A percentile compares a stretch with the other conserved stretches of the same genome.
These are phyloP conservation scores for Anthracocystis setariae DNA, from an alignment of 1,284 basidiomycete genomes.

Conservation along the genomic window DNA sequence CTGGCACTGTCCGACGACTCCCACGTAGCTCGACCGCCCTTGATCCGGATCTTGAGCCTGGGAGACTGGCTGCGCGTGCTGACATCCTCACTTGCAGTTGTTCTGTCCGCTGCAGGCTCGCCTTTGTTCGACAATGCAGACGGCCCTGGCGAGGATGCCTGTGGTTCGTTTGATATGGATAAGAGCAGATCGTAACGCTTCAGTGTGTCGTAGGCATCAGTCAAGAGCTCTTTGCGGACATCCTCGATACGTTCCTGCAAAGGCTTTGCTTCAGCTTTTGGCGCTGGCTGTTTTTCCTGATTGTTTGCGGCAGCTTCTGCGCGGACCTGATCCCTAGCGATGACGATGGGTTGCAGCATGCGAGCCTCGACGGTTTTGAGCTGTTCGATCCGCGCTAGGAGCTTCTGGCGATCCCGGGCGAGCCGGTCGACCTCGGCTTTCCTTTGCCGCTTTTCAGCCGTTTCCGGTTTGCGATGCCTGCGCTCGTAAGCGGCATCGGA, in stretches of 20 bases:
- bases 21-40: slow-evolving; percentile 25
- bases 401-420: slow-evolving; percentile 87
- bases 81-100: slow-evolving; percentile 3
- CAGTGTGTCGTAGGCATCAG: slow-evolving; percentile 50
- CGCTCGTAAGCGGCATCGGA: slow-evolving; percentile 85
- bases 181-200: slow-evolving; percentile 54
- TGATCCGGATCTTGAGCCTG: slow-evolving; percentile 43
- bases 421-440: slow-evolving; percentile 88
- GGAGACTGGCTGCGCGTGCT: slow-evolving; percentile 29
- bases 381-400: slow-evolving; percentile 86
- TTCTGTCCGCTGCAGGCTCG: slow-evolving; percentile 1
- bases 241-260: slow-evolving; percentile 41
- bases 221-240: slow-evolving; percentile 48
- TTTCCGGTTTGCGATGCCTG: slow-evolving; percentile 85
- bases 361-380: slow-evolving; percentile 77
- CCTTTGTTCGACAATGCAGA: slow-evolving; percentile 10
- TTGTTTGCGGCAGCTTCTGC: slow-evolving; percentile 6
- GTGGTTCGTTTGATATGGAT: slow-evolving; percentile 17
- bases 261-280: slow-evolving; percentile 6
- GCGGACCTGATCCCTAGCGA: slow-evolving; percentile 47
- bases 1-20: slow-evolving; percentile 29
- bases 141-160: slow-evolving; percentile 19
- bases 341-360: slow-evolving; percentile 49
- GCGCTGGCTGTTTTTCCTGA: background rate
- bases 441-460: slow-evolving; percentile 83